Conservation (phyloP, 768 basidiomycete genomes). For the Kwoniella botswanensis region DNA sequence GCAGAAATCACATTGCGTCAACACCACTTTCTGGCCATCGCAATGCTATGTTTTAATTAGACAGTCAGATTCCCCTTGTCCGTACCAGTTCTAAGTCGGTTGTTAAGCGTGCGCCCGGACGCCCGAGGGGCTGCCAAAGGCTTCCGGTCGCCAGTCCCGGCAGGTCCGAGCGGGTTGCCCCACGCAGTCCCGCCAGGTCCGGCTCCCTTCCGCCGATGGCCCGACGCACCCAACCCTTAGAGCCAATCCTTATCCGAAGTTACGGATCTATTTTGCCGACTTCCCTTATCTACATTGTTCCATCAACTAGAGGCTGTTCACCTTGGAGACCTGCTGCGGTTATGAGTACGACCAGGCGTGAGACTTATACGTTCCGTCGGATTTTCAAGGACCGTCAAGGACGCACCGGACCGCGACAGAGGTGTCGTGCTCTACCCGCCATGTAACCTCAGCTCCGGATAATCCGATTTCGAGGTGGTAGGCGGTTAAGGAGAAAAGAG, state of each 20-base stretch:
- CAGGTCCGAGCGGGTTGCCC: slow-evolving; percentile 63
- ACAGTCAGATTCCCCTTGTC: slow-evolving; percentile 79
- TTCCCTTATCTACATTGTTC: slow-evolving; percentile 81
- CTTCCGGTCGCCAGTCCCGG: slow-evolving; percentile 62
- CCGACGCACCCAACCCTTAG: slow-evolving; percentile 75
- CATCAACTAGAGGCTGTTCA: slow-evolving; percentile 81
- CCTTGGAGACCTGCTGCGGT: slow-evolving; percentile 77
- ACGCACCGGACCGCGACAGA: slow-evolving; percentile 73
- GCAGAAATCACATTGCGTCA: slow-evolving; percentile 82
- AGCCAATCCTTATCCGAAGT: slow-evolving; percentile 72
- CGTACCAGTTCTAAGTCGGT: slow-evolving; percentile 75
- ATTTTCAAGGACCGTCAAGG: slow-evolving; percentile 80
- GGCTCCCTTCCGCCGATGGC: slow-evolving; percentile 74
- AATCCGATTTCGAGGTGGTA: slow-evolving; percentile 75
- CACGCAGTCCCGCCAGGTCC: slow-evolving; percentile 68
- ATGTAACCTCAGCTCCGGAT: slow-evolving; percentile 75
- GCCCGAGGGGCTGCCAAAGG: slow-evolving; percentile 67
- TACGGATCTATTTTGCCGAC: slow-evolving; percentile 80
- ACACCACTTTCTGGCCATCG: slow-evolving; percentile 67
- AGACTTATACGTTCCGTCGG: slow-evolving; percentile 74
- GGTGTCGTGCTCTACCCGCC: slow-evolving; percentile 73
- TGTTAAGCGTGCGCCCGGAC: slow-evolving; percentile 66
- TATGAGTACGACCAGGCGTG: slow-evolving; percentile 76
- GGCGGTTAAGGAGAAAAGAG: slow-evolving; percentile 77
- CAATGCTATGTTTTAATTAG: slow-evolving; percentile 83